These are phyloP conservation scores for Fusarium sp. DNA, from an alignment of 2,329 filamentous ascomycete genomes.

Conservation along the genomic window DNA sequence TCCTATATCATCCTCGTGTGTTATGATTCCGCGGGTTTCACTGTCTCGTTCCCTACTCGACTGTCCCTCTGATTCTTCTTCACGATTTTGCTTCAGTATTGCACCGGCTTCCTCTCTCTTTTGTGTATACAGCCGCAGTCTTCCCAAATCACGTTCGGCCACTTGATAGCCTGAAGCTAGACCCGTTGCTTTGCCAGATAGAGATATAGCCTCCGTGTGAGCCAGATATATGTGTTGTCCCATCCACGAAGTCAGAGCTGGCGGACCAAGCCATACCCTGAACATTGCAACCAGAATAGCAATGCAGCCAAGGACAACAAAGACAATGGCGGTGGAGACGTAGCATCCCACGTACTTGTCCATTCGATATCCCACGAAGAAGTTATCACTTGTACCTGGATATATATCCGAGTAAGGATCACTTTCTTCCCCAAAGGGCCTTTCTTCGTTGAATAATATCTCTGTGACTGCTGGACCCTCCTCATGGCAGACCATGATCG, in stretches of 20 bases:
- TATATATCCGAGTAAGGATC: neutral
- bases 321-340: neutral
- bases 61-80: neutral
- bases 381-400: neutral
- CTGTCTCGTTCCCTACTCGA: neutral
- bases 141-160: slow-evolving; percentile 4
- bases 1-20: neutral
- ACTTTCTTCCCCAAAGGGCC: neutral
- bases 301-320: slow-evolving; percentile 11
- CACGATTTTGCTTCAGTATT: neutral
- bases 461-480: neutral
- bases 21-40: neutral
- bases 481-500: neutral
- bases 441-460: neutral
- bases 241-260: slow-evolving; percentile 29
- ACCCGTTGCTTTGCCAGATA: neutral
- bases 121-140: neutral
- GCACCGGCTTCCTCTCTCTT: neutral
- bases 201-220: neutral
- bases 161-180: slow-evolving; percentile 4
- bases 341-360: neutral
- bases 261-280: slow-evolving; percentile 19
- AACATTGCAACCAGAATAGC: slow-evolving; percentile 3
- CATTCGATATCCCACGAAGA: neutral
- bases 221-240: slow-evolving; percentile 5